Conservation (phyloP, 441 rosid species). For the Francoa sonchifolia region DNA sequence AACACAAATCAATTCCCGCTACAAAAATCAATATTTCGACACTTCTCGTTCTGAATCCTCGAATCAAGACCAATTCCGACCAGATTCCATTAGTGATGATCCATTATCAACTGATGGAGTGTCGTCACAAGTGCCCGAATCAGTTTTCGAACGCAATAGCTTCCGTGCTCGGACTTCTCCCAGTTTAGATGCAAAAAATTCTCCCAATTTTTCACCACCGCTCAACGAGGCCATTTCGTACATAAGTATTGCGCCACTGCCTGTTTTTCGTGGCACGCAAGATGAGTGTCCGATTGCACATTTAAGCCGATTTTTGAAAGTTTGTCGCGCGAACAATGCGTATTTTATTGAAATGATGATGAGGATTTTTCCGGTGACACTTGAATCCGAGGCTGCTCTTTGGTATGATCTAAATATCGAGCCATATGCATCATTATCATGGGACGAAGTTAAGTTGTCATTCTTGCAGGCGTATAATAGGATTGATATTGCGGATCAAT, state of each 20-base stretch:
- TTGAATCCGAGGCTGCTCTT: constrained; percentile 25
- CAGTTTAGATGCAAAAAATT: background rate
- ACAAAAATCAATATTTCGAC: no score
- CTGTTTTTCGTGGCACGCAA: constrained; percentile 17
- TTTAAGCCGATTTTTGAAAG: constrained; percentile 26
- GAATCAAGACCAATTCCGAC: no score
- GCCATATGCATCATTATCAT: constrained; percentile 21
- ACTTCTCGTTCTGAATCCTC: no score
- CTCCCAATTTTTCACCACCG: background rate
- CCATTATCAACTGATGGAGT: no score
- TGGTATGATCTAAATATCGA: constrained; percentile 33
- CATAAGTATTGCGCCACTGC: constrained; percentile 21
- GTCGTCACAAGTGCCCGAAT: no score
- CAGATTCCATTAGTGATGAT: no score
- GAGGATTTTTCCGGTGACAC: constrained; percentile 33
- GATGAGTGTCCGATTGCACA: constrained; percentile 21
- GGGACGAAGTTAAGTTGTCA: constrained; percentile 22
- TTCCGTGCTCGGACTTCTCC: no score
- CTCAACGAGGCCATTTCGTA: constrained; percentile 9
- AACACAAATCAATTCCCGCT: no score
- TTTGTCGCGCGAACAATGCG: constrained; percentile 28
- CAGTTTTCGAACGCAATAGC: no score
- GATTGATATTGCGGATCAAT: constrained; percentile 9
- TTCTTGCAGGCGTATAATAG: constrained; percentile 22
- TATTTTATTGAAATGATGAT: constrained; percentile 11